A percentile compares a stretch with the other conserved stretches of the same genome.
These are phyloP conservation scores for Colletotrichum tropicale DNA, from an alignment of 2,329 filamentous ascomycete species.

Conservation along the genomic window DNA sequence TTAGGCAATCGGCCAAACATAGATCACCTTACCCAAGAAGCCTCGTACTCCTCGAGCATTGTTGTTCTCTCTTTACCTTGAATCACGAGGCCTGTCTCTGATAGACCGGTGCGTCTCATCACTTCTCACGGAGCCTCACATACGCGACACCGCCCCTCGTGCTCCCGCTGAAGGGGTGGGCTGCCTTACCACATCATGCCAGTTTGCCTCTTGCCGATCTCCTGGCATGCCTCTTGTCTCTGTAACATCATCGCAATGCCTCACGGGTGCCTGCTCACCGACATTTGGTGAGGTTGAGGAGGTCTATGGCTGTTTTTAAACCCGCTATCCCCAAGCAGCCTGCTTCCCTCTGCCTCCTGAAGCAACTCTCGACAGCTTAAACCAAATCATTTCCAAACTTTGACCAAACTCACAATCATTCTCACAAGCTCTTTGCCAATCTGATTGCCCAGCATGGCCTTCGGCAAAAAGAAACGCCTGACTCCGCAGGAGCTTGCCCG, in stretches of 20 bases:
- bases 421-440: background rate
- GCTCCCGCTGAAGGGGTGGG: background rate
- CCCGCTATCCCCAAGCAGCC: background rate
- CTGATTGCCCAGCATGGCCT: background rate
- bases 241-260: background rate
- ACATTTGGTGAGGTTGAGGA: background rate
- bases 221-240: background rate
- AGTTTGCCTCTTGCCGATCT: background rate
- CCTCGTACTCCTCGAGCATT: background rate
- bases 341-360: background rate
- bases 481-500: conserved; percentile 2
- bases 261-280: conserved; percentile 8
- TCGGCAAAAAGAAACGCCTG: background rate
- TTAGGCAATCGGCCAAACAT: background rate
- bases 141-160: background rate
- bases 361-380: background rate
- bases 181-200: background rate
- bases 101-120: background rate
- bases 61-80: background rate
- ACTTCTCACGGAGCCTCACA: background rate
- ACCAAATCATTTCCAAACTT: background rate
- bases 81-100: background rate
- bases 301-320: background rate
- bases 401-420: background rate
- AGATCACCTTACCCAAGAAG: no score